These are phyloP conservation scores for Elymus sibiricus DNA, from an alignment of 176 grass and related monocot genomes.

Conservation along the genomic window DNA sequence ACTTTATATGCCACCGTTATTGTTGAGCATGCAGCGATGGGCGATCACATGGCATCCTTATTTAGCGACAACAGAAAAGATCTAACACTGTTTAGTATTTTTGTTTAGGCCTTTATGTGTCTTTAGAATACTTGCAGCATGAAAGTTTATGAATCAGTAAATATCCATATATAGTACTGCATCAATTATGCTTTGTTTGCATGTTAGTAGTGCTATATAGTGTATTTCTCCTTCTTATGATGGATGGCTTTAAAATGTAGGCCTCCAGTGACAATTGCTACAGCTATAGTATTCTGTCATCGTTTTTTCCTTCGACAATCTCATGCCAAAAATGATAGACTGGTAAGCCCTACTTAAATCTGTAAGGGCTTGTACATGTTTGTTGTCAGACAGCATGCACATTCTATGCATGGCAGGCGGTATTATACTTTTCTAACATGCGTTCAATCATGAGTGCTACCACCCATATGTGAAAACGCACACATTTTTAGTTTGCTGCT, in stretches of 20 bases:
- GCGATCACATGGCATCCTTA: background rate
- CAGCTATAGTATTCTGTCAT: conserved; percentile 86
- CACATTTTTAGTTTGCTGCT: background rate
- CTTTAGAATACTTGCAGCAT: background rate
- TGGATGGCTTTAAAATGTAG: conserved; percentile 41
- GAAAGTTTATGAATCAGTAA: background rate
- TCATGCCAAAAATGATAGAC: conserved; percentile 86
- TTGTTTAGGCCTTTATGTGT: background rate
- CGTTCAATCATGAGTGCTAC: background rate
- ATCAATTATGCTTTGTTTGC: conserved; percentile 8
- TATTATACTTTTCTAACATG: background rate
- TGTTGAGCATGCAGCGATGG: background rate
- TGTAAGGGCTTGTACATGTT: background rate
- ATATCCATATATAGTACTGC: background rate
- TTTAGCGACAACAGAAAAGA: background rate
- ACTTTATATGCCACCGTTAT: background rate
- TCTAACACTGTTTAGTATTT: background rate
- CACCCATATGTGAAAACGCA: background rate
- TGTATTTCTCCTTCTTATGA: background rate
- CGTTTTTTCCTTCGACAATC: conserved; percentile 93
- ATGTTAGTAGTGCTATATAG: conserved; percentile 7
- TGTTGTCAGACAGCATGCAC: background rate
- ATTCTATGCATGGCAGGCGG: background rate
- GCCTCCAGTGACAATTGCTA: conserved; percentile 94
- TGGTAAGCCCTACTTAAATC: conserved; percentile 55